Evolutionary conservation across 352 stramenopile species (phyloP).

Genomic region (Phytophthora uliginosa): DNA sequence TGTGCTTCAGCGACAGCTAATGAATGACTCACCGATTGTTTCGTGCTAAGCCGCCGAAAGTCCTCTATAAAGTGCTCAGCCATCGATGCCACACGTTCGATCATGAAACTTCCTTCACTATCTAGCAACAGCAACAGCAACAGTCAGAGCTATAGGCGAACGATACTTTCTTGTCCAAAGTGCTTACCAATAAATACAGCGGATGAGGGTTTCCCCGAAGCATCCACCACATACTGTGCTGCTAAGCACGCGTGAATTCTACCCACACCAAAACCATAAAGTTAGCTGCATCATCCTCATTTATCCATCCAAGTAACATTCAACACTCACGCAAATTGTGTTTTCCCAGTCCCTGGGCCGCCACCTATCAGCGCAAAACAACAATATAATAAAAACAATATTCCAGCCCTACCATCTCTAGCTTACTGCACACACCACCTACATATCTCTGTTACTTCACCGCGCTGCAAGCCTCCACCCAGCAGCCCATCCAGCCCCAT

Average conservation of each 20-base stretch:
- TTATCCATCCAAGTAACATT: not conserved
- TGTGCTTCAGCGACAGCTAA: not conserved
- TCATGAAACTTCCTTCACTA: conserved; percentile 94
- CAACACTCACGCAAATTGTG: conserved; percentile 65
- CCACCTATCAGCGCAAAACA: conserved; percentile 43
- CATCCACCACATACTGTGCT: conserved; percentile 50
- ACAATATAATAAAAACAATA: not conserved
- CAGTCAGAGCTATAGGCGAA: not conserved
- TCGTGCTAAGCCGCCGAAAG: conserved; percentile 43
- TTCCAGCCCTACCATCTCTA: not conserved
- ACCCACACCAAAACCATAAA: not conserved
- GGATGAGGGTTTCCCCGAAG: conserved; percentile 26
- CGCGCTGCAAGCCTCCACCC: conserved; percentile 68
- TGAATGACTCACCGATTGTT: conserved; percentile 41
- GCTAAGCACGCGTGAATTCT: conserved; percentile 81
- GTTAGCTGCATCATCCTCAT: not conserved
- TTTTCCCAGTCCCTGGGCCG: conserved; percentile 78
- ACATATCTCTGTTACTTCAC: conserved; percentile 89
- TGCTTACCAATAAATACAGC: conserved; percentile 74
- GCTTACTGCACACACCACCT: conserved; percentile 5
- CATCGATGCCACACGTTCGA: conserved; percentile 90
- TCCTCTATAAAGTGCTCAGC: conserved; percentile 84
- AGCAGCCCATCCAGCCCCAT: conserved; percentile 65
- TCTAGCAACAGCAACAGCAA: conserved; percentile 47
- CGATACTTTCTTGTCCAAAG: not conserved